Evolutionary conservation across 768 basidiomycete genomes (phyloP), one percentile per base, ranked within the genome.

Genomic region (Tubosaeta sp.): DNA sequence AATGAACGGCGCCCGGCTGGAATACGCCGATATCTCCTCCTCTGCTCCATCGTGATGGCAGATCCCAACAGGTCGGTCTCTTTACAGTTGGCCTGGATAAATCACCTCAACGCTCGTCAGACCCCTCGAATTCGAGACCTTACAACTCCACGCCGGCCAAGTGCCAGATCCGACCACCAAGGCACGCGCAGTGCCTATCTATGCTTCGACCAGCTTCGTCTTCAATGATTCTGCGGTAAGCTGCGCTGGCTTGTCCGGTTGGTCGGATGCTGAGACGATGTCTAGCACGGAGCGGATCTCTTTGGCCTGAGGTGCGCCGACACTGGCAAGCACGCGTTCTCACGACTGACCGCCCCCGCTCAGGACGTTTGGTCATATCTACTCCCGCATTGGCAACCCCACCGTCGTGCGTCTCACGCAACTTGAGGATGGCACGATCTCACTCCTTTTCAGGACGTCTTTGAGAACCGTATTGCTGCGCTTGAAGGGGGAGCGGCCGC

Each of bases 401-500:
- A 82, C 81, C 3, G 70, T 76, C 30, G 80, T 81, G 55, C 50
- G 79, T 71, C 19, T 27, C 35, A 6, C 16, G 18, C 19, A 38
- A 11, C 16, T 7, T 22, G 8, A 3, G 6, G 5, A 5, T 46
- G 29, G 51, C 41, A 3, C 14, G 3, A 3, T 18, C 34, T 21
- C 7, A 11, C 12, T 25, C 18, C 8, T 7, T 21, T 6, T 7
- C 31, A 80, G 80, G 81, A 84, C 35, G 75, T 85, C 3, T 83
- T 86, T 44, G 85, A 86, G 65, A 77, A 77, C 57, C 74, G 84
- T 4, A 78, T 86, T 2, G 77, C 85, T 0, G 79, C 80, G 0
- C 73, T 87, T 12, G 84, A 86, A 55, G 81, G 82, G 2, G 85
- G 84, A 0, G 71, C 64, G 0, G 83, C 82, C 0, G 84, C 84